phyloP scores from a whole-genome alignment of 768 basidiomycete species.

The Mrakia frigida region DNA sequence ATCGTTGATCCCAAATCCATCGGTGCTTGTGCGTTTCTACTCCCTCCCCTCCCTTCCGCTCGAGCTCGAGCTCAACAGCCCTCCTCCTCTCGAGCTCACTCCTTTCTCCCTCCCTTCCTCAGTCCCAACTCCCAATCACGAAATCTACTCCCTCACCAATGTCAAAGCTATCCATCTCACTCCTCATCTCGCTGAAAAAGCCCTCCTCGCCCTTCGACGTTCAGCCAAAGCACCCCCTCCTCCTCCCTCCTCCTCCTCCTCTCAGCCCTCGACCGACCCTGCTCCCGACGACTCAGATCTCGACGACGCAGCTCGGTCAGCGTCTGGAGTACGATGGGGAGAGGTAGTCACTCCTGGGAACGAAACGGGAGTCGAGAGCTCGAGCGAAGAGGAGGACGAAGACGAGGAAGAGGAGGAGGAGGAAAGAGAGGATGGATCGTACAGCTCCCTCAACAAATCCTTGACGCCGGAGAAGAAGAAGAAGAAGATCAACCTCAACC shows the following conservation, averaged over 20 bases:
- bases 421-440: too few species aligned
- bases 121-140: conserved; percentile 20
- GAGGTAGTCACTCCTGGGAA: conserved; percentile 16
- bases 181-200: not conserved
- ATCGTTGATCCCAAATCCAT: conserved; percentile 25
- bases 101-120: not conserved
- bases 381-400: conserved; percentile 16
- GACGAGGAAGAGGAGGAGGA: not conserved
- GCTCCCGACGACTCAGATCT: not conserved
- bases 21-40: conserved; percentile 22
- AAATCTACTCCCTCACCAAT: conserved; percentile 23
- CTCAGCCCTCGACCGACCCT: not conserved
- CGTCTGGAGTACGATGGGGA: not conserved
- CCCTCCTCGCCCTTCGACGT: not conserved
- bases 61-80: not conserved
- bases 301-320: not conserved
- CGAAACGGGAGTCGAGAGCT: not conserved
- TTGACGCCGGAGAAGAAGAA: conserved; percentile 9
- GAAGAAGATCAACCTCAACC: not conserved
- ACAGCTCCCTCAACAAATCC: not conserved
- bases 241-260: too few species aligned
- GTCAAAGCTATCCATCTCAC: conserved; percentile 28
- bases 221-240: not conserved
- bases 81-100: not conserved
- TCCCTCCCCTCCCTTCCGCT: too few species aligned